A percentile compares a stretch with the other conserved stretches of the same genome.
phyloP scores from a whole-genome alignment of 2,329 filamentous ascomycete genomes.

The Teratosphaeria destructans region DNA sequence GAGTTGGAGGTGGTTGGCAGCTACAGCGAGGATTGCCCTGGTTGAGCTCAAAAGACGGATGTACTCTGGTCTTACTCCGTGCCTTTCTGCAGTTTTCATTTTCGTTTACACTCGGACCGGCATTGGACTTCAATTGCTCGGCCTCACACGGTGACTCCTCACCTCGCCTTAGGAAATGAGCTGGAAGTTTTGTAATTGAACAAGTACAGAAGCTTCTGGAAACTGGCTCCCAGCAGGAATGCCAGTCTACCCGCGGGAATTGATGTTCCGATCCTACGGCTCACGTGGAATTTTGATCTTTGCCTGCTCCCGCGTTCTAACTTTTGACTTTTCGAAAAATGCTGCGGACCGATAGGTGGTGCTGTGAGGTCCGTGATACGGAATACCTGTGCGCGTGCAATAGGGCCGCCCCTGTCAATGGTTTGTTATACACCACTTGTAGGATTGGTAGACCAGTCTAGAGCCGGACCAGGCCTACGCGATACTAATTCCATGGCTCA shows the following conservation, averaged over 20 bases:
- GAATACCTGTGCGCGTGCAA: no score
- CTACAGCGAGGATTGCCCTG: neutral
- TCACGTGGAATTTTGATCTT: neutral
- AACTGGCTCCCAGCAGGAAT: neutral
- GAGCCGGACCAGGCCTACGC: no score
- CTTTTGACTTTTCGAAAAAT: neutral
- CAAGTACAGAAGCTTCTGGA: neutral
- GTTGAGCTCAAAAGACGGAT: neutral
- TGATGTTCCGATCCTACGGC: neutral
- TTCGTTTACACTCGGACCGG: no score
- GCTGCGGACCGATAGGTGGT: neutral
- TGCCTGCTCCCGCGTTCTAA: neutral
- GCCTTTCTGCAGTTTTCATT: no score
- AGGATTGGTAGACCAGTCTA: no score
- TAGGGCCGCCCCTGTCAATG: no score
- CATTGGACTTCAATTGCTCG: no score
- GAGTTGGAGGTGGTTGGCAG: neutral
- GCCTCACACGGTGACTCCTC: no score
- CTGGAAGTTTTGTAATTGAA: neutral
- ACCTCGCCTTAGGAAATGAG: no score
- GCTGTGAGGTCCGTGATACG: neutral
- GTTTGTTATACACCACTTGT: no score
- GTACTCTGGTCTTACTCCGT: no score
- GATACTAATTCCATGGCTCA: no score
- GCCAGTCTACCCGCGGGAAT: neutral